Evolutionary conservation across 176 grass and related monocot species (phyloP).

Genomic region (Tuctoria greenei): DNA sequence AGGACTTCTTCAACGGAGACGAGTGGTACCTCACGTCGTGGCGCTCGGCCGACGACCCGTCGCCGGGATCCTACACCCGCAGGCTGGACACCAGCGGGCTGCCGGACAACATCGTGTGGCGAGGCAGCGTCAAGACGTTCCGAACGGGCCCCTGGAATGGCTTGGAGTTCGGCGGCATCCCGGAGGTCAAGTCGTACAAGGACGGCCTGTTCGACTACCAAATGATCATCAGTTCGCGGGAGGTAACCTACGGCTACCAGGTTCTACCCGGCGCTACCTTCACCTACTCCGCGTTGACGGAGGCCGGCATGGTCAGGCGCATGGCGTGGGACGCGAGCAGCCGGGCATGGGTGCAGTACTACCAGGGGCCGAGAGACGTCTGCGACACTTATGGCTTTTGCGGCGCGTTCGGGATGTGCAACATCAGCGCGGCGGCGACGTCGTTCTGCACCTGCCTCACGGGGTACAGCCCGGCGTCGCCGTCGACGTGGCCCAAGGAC

Average conservation of each 20-base stretch:
- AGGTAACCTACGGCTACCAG: conserved; percentile 16
- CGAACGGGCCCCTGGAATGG: conserved; percentile 30
- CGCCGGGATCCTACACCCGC: conserved; percentile 18
- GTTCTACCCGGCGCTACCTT: neutral
- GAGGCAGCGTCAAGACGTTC: neutral
- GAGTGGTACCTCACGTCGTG: conserved; percentile 24
- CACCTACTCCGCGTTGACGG: conserved; percentile 20
- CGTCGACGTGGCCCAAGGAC: neutral
- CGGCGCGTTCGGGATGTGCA: conserved; percentile 38
- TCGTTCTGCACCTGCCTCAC: conserved; percentile 35
- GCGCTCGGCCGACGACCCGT: conserved; percentile 33
- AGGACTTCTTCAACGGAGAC: conserved; percentile 28
- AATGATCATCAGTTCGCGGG: conserved; percentile 10
- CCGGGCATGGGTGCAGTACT: neutral
- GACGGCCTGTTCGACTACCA: neutral
- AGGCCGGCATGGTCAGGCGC: conserved; percentile 20
- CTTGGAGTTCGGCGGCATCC: conserved; percentile 29
- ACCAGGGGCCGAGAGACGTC: neutral
- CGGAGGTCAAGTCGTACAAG: conserved; percentile 28
- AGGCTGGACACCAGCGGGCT: conserved; percentile 25
- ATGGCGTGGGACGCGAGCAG: conserved; percentile 16
- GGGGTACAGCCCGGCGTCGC: conserved; percentile 38
- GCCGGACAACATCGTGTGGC: conserved; percentile 28
- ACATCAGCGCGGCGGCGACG: conserved; percentile 10
- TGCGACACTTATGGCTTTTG: conserved; percentile 39